Evolutionary conservation across 768 basidiomycete genomes (phyloP).

Genomic region (Lactarius vividus): DNA sequence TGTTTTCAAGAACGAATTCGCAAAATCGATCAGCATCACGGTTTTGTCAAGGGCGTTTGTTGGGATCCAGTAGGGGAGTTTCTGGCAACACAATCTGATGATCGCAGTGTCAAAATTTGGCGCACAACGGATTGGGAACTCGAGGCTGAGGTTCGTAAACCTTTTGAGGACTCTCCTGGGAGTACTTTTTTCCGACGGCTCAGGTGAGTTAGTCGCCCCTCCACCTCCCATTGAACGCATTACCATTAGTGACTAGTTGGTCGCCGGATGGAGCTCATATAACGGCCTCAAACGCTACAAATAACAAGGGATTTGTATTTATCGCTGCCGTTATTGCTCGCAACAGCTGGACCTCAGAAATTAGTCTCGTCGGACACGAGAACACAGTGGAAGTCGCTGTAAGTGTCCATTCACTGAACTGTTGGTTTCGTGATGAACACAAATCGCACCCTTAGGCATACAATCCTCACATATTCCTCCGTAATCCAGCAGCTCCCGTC

Average conservation of each 20-base stretch:
- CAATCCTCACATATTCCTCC: constrained; percentile 92
- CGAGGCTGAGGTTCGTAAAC: constrained; percentile 81
- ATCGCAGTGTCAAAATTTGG: constrained; percentile 97
- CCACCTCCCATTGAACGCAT: background rate
- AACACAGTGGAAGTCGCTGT: constrained; percentile 96
- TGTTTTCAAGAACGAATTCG: constrained; percentile 63
- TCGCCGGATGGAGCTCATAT: constrained; percentile 99
- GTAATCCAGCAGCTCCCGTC: constrained; percentile 63
- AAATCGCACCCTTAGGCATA: constrained; percentile 57
- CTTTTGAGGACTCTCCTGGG: constrained; percentile 91
- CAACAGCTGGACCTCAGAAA: constrained; percentile 85
- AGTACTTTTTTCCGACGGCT: constrained; percentile 92
- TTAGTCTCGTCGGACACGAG: constrained; percentile 94
- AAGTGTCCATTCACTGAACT: constrained; percentile 33
- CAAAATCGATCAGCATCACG: constrained; percentile 86
- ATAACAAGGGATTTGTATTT: constrained; percentile 93
- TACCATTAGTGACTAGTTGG: constrained; percentile 58
- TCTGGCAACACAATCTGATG: constrained; percentile 96
- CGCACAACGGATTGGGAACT: constrained; percentile 88
- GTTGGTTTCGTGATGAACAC: background rate
- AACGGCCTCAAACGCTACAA: constrained; percentile 95
- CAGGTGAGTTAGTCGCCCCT: constrained; percentile 49
- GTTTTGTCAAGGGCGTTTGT: constrained; percentile 97
- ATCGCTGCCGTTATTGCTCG: constrained; percentile 94
- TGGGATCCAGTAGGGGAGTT: constrained; percentile 99